A percentile compares a stretch with the other conserved stretches of the same genome.
These are phyloP conservation scores for Beauveria caledonica DNA, from an alignment of 2,329 filamentous ascomycete species.

Conservation along the genomic window DNA sequence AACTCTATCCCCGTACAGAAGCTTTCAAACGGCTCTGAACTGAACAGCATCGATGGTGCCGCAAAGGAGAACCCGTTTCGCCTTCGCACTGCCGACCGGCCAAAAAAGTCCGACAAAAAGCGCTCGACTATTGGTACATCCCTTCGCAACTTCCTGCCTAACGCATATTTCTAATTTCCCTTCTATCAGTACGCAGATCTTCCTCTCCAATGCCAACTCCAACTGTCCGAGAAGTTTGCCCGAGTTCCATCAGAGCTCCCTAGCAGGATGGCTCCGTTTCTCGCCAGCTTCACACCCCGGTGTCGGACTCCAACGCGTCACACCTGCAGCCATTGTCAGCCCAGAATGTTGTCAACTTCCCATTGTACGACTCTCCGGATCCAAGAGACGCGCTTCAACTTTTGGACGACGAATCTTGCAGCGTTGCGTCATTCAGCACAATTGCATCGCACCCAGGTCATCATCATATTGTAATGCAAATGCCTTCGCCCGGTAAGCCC, in stretches of 20 bases:
- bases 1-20: not conserved
- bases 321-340: not conserved
- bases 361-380: not conserved
- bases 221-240: not conserved
- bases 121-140: not conserved
- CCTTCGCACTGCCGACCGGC: not conserved
- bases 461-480: conserved; percentile 13
- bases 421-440: not conserved
- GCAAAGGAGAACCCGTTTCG: not conserved
- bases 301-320: not conserved
- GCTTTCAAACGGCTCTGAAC: not conserved
- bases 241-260: not conserved
- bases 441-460: conserved; percentile 8
- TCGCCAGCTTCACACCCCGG: conserved; percentile 1
- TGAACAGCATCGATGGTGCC: not conserved
- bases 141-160: not conserved
- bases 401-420: conserved; percentile 3
- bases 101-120: not conserved
- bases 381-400: not conserved
- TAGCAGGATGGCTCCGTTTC: conserved; percentile 12
- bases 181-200: not conserved
- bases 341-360: not conserved
- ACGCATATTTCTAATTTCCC: not conserved
- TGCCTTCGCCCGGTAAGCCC: not conserved
- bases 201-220: not conserved